Conservation (phyloP, 306 rosid genomes). For the Dryas alaskensis region DNA sequence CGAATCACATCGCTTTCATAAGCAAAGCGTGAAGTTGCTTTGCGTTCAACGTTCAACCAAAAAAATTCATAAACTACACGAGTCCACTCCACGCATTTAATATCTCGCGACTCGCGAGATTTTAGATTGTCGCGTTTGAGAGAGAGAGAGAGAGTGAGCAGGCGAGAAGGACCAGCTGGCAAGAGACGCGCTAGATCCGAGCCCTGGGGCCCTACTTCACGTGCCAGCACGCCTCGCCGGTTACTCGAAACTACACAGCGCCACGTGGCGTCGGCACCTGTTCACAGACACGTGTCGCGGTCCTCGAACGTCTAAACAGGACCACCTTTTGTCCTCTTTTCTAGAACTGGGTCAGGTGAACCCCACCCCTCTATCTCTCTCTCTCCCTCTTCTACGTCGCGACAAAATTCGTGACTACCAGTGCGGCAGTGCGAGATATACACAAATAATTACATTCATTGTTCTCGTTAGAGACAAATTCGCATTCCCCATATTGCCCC, state of each 20-base stretch:
- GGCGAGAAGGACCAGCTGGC: slow-evolving; percentile 35
- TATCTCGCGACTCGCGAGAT: not conserved
- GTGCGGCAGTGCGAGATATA: not conserved
- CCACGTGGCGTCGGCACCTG: slow-evolving; percentile 25
- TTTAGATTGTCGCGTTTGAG: slow-evolving; percentile 18
- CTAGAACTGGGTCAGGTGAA: slow-evolving; percentile 32
- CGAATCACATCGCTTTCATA: slow-evolving; percentile 13
- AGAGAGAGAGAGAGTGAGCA: slow-evolving; percentile 18
- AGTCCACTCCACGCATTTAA: not conserved
- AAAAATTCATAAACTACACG: slow-evolving; percentile 14
- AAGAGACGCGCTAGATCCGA: slow-evolving; percentile 24
- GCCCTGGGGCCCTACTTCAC: slow-evolving; percentile 42
- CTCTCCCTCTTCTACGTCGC: slow-evolving; percentile 23
- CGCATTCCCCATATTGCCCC: slow-evolving; percentile 32
- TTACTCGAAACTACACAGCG: not conserved
- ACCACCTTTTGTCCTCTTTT: slow-evolving; percentile 47
- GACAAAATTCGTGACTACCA: slow-evolving; percentile 32
- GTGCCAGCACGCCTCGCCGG: slow-evolving; percentile 34
- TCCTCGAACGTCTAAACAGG: slow-evolving; percentile 41
- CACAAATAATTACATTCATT: not conserved
- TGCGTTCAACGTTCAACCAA: slow-evolving; percentile 12
- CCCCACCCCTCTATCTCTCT: not conserved
- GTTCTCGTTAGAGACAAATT: slow-evolving; percentile 15
- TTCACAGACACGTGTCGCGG: slow-evolving; percentile 16
- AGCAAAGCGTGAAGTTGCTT: slow-evolving; percentile 16